A percentile compares a stretch with the other conserved stretches of the same genome.
These are phyloP conservation scores for Microstegium vimineum DNA, from an alignment of 176 grass and related monocot species.

Conservation along the genomic window DNA sequence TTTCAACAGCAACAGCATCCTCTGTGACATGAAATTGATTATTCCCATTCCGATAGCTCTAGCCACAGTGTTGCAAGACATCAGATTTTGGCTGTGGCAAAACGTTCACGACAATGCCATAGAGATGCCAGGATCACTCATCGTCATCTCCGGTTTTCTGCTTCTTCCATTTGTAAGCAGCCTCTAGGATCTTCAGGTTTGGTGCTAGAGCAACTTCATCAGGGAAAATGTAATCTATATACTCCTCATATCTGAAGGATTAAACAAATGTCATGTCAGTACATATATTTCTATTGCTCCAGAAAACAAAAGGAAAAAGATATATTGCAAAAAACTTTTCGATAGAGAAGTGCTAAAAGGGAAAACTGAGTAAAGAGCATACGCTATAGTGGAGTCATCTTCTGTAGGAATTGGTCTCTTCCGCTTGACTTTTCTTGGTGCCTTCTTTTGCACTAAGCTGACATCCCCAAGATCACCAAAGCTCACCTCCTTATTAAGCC, in stretches of 20 bases:
- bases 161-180: conserved; percentile 90
- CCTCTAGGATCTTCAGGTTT: conserved; percentile 79
- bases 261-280: conserved; percentile 30
- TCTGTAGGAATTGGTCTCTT: conserved; percentile 72
- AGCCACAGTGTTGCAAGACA: background rate
- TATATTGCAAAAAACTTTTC: background rate
- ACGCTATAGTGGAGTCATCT: conserved; percentile 73
- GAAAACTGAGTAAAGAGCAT: conserved; percentile 30
- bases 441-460: conserved; percentile 84
- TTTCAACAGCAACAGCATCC: background rate
- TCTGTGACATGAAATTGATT: background rate
- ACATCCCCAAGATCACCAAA: conserved; percentile 68
- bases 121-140: conserved; percentile 33
- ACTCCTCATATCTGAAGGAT: conserved; percentile 76
- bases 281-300: background rate
- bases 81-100: background rate
- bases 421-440: conserved; percentile 83
- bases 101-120: background rate
- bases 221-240: conserved; percentile 88
- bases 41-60: background rate
- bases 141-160: conserved; percentile 59
- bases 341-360: background rate
- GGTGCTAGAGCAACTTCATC: conserved; percentile 77
- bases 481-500: conserved; percentile 76
- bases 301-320: background rate